Conservation (phyloP, 148 eudicot genomes). For the Linanthus parryae region DNA sequence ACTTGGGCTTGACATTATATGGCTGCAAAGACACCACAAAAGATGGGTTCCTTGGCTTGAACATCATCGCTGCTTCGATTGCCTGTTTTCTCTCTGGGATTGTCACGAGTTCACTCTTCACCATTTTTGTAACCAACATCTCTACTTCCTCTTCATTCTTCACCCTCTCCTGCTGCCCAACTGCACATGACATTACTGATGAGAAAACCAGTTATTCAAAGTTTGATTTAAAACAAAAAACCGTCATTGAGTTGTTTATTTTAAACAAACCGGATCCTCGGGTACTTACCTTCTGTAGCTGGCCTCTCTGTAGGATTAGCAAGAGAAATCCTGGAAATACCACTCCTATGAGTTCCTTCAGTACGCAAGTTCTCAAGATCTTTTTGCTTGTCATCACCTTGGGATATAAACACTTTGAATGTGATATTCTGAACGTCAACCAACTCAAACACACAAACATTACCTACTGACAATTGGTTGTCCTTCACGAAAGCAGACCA, state of each 20-base stretch:
- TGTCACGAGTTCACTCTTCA: not conserved
- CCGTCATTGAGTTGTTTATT: not conserved
- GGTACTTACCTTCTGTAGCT: not conserved
- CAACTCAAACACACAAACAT: no score
- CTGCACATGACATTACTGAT: not conserved
- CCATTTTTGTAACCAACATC: not conserved
- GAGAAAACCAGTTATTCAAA: not conserved
- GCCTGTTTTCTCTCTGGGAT: slow-evolving; percentile 13
- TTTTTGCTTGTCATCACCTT: no score
- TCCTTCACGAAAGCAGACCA: no score
- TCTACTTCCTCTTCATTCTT: slow-evolving; percentile 5
- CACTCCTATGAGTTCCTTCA: not conserved
- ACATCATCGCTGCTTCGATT: slow-evolving; percentile 4
- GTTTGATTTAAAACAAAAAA: not conserved
- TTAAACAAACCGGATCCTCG: no score
- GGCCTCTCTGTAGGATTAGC: no score
- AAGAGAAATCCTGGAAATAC: no score
- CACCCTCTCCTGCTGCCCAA: not conserved
- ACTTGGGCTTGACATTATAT: not conserved
- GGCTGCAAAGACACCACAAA: not conserved
- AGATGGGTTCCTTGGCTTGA: not conserved
- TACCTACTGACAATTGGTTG: no score
- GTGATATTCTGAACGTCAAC: no score
- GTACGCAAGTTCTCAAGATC: not conserved
- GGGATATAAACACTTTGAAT: no score